A percentile compares a stretch with the other conserved stretches of the same genome.
Conservation (phyloP, 768 basidiomycete species). For the Kwoniella sp. region DNA sequence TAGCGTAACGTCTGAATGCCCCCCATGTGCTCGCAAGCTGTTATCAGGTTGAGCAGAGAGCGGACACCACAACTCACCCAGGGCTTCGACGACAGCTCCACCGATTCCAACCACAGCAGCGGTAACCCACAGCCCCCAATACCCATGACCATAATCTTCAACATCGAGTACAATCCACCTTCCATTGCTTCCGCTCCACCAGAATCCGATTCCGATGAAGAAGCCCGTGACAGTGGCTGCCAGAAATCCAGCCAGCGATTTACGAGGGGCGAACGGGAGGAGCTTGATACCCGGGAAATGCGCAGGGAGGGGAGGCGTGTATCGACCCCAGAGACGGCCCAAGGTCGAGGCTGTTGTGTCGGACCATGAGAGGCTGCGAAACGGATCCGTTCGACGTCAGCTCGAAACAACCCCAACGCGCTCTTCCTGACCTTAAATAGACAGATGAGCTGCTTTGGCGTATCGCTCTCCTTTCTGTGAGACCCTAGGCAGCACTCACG, state of each 20-base stretch:
- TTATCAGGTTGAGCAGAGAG: no score
- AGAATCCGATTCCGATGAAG: slow-evolving; percentile 69
- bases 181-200: slow-evolving; percentile 57
- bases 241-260: slow-evolving; percentile 79
- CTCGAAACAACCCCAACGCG: no score
- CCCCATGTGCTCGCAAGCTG: no score
- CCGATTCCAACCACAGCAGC: slow-evolving; percentile 69
- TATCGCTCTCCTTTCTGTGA: no score
- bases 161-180: slow-evolving; percentile 47
- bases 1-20: background rate
- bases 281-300: slow-evolving; percentile 56
- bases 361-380: slow-evolving; percentile 82
- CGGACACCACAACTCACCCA: slow-evolving; percentile 65
- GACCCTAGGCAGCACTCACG: no score
- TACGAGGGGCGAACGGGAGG: slow-evolving; percentile 75
- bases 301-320: slow-evolving; percentile 66
- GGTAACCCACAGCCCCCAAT: slow-evolving; percentile 62
- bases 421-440: no score
- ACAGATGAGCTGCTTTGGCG: no score
- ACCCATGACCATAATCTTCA: slow-evolving; percentile 21
- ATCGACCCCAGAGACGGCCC: slow-evolving; percentile 78
- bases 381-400: no score
- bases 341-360: slow-evolving; percentile 92
- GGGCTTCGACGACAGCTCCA: slow-evolving; percentile 81
- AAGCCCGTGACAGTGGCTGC: slow-evolving; percentile 76